Evolutionary conservation across 176 grass and related monocot genomes (phyloP), one percentile per base, ranked within the genome.

Genomic region (Triticum dicoccoides): DNA sequence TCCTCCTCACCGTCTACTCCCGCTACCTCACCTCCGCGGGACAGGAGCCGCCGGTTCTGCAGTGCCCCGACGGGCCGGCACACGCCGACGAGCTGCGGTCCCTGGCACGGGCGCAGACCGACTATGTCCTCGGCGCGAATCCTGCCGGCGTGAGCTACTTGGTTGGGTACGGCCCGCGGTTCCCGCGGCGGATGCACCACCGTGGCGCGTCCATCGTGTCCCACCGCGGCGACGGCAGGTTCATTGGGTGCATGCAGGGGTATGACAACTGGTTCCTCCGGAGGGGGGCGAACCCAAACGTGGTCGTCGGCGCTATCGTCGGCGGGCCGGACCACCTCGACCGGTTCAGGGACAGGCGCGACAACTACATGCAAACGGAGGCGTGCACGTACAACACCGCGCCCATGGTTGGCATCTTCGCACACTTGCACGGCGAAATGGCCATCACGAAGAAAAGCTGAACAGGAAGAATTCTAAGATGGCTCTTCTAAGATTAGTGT

Each of bases 291-390:
- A 91, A 91, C 76, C 89, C 86, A 0, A 91, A 91, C 56, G 75
- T 88, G 0, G 76, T 85, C 2, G 77, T 81, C 30, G 86, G 86
- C 0, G 89, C 89, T 21, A 88, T 91, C 77, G 89, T 91, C 20
- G 86, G 89, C 6, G 89, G 89, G 13, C 89, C 86, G 4, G 80
- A 91, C 67, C 59, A 83, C 62, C 67, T 35, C 0, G 89, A 91
- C 12, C 5, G 27, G 52, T 91, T 91, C 47, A 30, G 47, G 17
- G 86, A 91, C 34, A 11, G 35, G 0, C 66, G 89, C 1, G 30
- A 11, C 39, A 91, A 91, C 63, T 74, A 89, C 41, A 87, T 84
- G 80, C 85, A 92, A 61, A 89, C 87, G n/a, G 87, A 92, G 76
- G 86, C 90, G 23, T 88, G 78, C 82, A 88, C 73, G 7, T 81